Evolutionary conservation across 495 filamentous ascomycete species (phyloP).

Genomic region (Lentithecium fluviatile): DNA sequence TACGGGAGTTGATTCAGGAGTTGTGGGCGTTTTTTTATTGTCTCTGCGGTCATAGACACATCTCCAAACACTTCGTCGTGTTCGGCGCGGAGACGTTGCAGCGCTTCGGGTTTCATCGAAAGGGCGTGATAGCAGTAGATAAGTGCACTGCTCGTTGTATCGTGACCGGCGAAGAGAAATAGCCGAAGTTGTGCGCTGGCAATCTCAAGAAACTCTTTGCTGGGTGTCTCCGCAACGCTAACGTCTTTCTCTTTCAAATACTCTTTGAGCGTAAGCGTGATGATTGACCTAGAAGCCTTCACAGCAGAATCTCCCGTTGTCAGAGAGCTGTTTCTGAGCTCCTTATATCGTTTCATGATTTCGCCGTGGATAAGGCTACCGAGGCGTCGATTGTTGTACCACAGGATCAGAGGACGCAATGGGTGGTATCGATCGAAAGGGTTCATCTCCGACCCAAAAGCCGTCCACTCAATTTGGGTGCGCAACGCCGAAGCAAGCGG

Average conservation of each 20-base stretch:
- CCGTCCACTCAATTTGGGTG: conserved; percentile 36
- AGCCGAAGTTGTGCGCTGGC: conserved; percentile 14
- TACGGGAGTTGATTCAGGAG: conserved; percentile 18
- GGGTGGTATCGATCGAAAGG: conserved; percentile 21
- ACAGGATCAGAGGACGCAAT: neutral
- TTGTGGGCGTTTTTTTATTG: conserved; percentile 5
- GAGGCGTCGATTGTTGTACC: neutral
- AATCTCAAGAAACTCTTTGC: neutral
- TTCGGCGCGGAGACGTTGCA: conserved; percentile 5
- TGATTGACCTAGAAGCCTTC: neutral
- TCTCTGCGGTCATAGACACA: neutral
- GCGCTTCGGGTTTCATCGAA: conserved; percentile 43
- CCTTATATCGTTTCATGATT: neutral
- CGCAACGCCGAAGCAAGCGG: conserved; percentile 35
- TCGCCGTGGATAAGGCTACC: neutral
- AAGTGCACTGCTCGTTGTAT: conserved; percentile 49
- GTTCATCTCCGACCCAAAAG: conserved; percentile 36
- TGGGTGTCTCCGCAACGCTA: neutral
- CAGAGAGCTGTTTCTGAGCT: neutral
- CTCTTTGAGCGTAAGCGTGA: neutral
- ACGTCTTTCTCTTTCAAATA: neutral
- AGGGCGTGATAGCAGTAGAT: conserved; percentile 50
- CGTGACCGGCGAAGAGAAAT: conserved; percentile 53
- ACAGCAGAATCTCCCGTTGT: neutral
- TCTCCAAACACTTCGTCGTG: conserved; percentile 18